Base-by-base conservation (phyloP, 768 basidiomycete species). In the Kockovaella imperatae region DNA sequence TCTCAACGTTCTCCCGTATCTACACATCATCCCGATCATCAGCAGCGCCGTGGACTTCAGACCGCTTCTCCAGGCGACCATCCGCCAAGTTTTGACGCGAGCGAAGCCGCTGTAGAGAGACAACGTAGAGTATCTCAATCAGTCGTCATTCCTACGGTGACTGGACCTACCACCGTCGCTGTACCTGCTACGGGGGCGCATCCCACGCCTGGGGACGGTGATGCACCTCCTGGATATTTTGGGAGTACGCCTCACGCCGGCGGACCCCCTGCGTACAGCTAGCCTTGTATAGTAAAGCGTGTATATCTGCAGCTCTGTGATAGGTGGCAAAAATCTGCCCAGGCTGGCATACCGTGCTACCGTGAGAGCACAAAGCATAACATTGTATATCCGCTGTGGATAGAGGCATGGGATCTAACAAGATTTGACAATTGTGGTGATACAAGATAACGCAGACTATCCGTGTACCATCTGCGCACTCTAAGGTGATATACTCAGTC, bases 221-320 rank as follows among this genome's bases (percentile, higher is more conserved):
- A 50, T 18, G 49, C 42, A 4, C 49, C 49, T 4, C 49, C 49
- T 4, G 49, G 42, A 14, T 50, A 50, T 35, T 50, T 44, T 38
- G 42, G 49, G 3, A 4, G 21, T 13, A 21, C 18, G 25, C 26
- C 11, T 3, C n/a, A 13, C 14, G 17, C 18, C 4, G 42, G 42
- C 14, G 49, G 49, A 3, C 28, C 40, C n/a, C 49, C 49, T 4
- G 44, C 49, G 21, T 50, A 49, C 38, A 50, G 41, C 30, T 50
- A 28, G n/a, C n/a, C n/a, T n/a, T n/a, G n/a, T n/a, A n/a, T n/a
- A n/a, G n/a, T n/a, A n/a, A n/a, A n/a, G n/a, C n/a, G n/a, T n/a
- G n/a, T n/a, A n/a, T n/a, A n/a, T n/a, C n/a, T n/a, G n/a, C n/a
- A n/a, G n/a, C n/a, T n/a, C n/a, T n/a, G n/a, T n/a, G n/a, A n/a